Conservation (phyloP, 257 asterid species). For the Scutellaria minor region DNA sequence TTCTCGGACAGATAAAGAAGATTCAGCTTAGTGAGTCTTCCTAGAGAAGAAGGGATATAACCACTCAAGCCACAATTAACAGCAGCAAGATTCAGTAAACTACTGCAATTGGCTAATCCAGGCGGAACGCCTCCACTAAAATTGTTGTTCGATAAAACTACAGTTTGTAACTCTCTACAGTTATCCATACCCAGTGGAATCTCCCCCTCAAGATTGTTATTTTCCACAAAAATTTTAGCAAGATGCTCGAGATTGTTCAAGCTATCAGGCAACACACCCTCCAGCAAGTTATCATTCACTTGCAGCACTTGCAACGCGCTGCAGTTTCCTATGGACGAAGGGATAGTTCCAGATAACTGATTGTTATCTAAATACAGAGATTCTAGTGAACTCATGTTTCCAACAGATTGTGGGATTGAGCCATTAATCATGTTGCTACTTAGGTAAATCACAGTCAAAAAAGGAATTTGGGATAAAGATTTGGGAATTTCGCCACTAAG, state of each 20-base stretch:
- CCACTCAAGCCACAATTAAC: conserved; percentile 62
- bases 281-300: conserved; percentile 54
- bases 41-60: conserved; percentile 68
- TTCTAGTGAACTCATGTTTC: conserved; percentile 50
- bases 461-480: conserved; percentile 57
- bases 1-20: conserved; percentile 63
- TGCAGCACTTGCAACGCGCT: conserved; percentile 53
- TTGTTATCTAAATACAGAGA: conserved; percentile 48
- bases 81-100: conserved; percentile 53
- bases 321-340: conserved; percentile 72
- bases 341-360: conserved; percentile 62
- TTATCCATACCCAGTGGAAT: conserved; percentile 55
- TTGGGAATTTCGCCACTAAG: conserved; percentile 65
- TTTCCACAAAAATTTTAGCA: conserved; percentile 44
- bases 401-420: conserved; percentile 57
- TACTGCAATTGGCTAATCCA: conserved; percentile 65
- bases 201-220: conserved; percentile 55
- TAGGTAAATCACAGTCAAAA: conserved; percentile 50
- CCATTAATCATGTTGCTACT: conserved; percentile 61
- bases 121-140: conserved; percentile 67
- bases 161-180: conserved; percentile 44
- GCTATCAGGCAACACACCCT: conserved; percentile 62
- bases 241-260: conserved; percentile 62
- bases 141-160: conserved; percentile 57
- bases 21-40: conserved; percentile 52